These are phyloP conservation scores for Raddia guianensis DNA, from an alignment of 176 grass and related monocot genomes.

Conservation along the genomic window DNA sequence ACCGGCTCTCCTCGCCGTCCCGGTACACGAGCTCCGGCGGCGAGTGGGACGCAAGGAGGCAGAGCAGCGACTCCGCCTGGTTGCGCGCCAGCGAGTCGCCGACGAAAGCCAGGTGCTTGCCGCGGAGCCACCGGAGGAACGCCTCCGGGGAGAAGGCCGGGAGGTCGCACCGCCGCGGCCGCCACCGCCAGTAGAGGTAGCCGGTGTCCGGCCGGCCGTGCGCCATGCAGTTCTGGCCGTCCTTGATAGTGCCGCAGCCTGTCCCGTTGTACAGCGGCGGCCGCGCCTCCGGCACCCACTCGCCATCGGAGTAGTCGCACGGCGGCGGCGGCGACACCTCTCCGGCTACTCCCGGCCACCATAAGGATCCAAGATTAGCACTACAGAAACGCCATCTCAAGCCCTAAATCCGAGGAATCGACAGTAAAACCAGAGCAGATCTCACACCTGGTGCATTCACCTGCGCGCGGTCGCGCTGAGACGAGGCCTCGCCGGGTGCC, in stretches of 20 bases:
- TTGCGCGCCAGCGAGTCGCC: conserved; percentile 88
- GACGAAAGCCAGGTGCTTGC: conserved; percentile 74
- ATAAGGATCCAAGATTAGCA: background rate
- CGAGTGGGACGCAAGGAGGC: conserved; percentile 61
- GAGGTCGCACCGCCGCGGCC: conserved; percentile 53
- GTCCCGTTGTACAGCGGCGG: conserved; percentile 62
- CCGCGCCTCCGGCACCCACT: conserved; percentile 60
- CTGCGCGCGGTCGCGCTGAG: background rate
- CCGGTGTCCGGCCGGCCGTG: conserved; percentile 79
- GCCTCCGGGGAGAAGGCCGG: conserved; percentile 61
- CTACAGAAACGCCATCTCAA: background rate
- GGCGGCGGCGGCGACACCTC: background rate
- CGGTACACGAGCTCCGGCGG: conserved; percentile 53
- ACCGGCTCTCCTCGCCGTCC: conserved; percentile 54
- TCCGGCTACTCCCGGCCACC: conserved; percentile 20
- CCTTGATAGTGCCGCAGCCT: conserved; percentile 76
- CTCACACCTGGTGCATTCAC: background rate
- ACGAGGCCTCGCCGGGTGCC: background rate
- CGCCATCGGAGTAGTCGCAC: conserved; percentile 71
- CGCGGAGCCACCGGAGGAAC: conserved; percentile 56
- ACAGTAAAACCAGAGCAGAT: background rate
- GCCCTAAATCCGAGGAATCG: background rate
- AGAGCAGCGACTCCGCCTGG: conserved; percentile 80
- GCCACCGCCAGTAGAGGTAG: conserved; percentile 85
- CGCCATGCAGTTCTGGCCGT: conserved; percentile 89